phyloP scores from a whole-genome alignment of 2,329 filamentous ascomycete genomes.

The Keithomyces neogunnii region DNA sequence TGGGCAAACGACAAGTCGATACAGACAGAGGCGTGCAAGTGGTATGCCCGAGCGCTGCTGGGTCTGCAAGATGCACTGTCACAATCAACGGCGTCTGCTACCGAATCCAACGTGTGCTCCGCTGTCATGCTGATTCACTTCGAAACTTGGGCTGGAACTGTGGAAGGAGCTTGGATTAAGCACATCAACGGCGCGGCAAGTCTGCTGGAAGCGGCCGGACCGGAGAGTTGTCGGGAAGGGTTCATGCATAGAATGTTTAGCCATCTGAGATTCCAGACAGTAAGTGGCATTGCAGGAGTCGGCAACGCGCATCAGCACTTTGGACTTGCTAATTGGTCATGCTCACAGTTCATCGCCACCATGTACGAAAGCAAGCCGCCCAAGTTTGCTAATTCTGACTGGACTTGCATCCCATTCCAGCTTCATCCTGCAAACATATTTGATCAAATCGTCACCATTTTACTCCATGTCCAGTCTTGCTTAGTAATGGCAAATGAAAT shows the following conservation, averaged over 20 bases:
- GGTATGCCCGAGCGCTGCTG: slow-evolving; percentile 8
- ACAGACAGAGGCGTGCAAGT: slow-evolving; percentile 7
- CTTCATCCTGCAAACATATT: slow-evolving; percentile 34
- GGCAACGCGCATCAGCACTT: neutral
- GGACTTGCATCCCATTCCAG: slow-evolving; percentile 37
- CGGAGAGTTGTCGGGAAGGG: slow-evolving; percentile 5
- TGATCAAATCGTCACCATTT: slow-evolving; percentile 37
- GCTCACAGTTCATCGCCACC: slow-evolving; percentile 7
- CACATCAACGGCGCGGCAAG: too few species aligned
- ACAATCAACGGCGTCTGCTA: neutral
- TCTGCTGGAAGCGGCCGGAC: neutral
- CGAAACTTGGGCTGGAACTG: slow-evolving; percentile 8
- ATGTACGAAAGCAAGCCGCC: slow-evolving; percentile 8
- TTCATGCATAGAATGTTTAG: slow-evolving; percentile 10
- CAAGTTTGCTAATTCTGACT: slow-evolving; percentile 33
- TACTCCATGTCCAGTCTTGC: slow-evolving; percentile 12
- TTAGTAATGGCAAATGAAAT: slow-evolving; percentile 1
- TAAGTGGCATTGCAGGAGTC: neutral
- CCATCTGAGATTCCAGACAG: slow-evolving; percentile 9
- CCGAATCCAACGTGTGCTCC: slow-evolving; percentile 7
- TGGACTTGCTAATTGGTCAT: neutral
- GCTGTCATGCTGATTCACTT: slow-evolving; percentile 12
- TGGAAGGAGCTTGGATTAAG: slow-evolving; percentile 2
- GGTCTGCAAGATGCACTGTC: slow-evolving; percentile 1
- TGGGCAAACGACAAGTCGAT: neutral